A percentile compares a stretch with the other conserved stretches of the same genome.
Evolutionary conservation across 129 eudicot species (phyloP).

Genomic region (Silybum marianum): DNA sequence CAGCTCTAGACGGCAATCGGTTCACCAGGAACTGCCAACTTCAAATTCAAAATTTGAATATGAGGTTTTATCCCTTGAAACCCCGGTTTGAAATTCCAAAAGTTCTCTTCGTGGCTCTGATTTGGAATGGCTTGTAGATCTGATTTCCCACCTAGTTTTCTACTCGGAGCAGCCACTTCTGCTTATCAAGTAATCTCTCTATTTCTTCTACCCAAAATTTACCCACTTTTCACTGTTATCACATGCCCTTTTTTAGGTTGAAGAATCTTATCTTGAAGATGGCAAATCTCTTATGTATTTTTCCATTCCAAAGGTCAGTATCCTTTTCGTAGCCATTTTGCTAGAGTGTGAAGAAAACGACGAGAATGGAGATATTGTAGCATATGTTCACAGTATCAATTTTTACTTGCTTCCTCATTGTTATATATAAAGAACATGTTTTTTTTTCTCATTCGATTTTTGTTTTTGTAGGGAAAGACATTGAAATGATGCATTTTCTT

Average conservation of each 20-base stretch:
- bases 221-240: background rate
- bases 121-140: constrained; percentile 24
- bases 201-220: background rate
- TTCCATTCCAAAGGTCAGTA: constrained; percentile 31
- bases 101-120: no score
- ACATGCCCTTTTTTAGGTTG: constrained; percentile 45
- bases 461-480: constrained; percentile 67
- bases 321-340: background rate
- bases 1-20: no score
- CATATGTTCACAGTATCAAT: constrained; percentile 66
- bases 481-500: constrained; percentile 71
- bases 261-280: no score
- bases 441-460: background rate
- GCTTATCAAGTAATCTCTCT: constrained; percentile 65
- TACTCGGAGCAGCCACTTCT: constrained; percentile 86
- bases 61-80: no score
- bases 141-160: constrained; percentile 67
- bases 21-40: no score
- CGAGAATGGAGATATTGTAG: constrained; percentile 69
- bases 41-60: no score
- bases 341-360: constrained; percentile 49
- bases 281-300: constrained; percentile 59
- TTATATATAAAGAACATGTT: background rate
- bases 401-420: constrained; percentile 3
- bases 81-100: no score